These are phyloP conservation scores for Tuber brumale DNA, from an alignment of 495 filamentous ascomycete species.

Conservation along the genomic window DNA sequence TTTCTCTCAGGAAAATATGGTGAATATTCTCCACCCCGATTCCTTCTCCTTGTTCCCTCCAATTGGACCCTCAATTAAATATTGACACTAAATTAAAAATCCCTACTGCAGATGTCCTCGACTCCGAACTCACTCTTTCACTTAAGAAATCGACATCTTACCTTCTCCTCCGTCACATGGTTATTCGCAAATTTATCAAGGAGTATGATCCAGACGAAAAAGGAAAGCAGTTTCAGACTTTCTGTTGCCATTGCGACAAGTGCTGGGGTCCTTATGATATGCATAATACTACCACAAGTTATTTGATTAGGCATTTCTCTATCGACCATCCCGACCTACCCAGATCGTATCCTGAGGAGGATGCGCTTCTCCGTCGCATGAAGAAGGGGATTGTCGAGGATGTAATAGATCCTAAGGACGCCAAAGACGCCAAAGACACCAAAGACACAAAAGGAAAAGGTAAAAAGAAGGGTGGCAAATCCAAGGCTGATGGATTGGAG, in stretches of 20 bases:
- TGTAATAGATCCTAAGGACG: not conserved
- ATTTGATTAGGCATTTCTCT: not conserved
- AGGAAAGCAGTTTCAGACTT: conserved; percentile 1
- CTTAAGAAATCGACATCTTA: not conserved
- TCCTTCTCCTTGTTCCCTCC: not conserved
- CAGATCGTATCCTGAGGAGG: not conserved
- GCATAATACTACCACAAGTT: not conserved
- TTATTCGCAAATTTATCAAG: not conserved
- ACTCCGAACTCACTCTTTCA: not conserved
- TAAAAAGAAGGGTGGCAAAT: not conserved
- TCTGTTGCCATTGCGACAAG: conserved; percentile 3
- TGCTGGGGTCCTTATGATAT: not conserved
- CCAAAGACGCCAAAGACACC: not conserved
- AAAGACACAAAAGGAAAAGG: not conserved
- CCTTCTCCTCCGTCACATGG: not conserved
- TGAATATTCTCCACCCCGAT: not conserved
- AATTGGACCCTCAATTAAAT: not conserved
- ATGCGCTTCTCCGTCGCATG: not conserved
- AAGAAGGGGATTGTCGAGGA: not conserved
- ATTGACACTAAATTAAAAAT: not conserved
- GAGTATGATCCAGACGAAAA: not conserved
- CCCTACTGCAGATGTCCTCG: not conserved
- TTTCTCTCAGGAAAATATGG: not conserved
- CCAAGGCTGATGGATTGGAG: not conserved
- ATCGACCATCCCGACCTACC: not conserved